Evolutionary conservation across 192 early-diverging fungal species (phyloP).

Genomic region (Jimgerdemannia lactiflua): DNA sequence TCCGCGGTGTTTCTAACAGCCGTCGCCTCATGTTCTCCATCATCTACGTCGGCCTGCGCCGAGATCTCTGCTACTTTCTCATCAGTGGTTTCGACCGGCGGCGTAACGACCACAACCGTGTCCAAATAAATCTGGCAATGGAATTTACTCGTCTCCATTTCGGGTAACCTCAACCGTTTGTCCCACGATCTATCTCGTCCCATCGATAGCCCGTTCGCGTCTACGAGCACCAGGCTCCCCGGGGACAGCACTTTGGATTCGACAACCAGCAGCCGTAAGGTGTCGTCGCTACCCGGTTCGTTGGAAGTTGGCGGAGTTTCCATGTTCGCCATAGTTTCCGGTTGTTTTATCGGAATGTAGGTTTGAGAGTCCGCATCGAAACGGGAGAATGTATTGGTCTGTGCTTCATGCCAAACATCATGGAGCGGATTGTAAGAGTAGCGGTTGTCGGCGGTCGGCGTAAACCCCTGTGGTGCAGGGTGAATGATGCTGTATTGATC

Average conservation of each 20-base stretch:
- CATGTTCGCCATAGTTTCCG: neutral
- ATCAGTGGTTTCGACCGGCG: neutral
- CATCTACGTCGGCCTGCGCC: constrained; percentile 4
- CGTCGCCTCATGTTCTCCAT: neutral
- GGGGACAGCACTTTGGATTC: constrained; percentile 40
- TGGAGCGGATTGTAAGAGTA: neutral
- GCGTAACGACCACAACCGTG: constrained; percentile 6
- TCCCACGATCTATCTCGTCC: constrained; percentile 57
- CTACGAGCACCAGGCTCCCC: constrained; percentile 50
- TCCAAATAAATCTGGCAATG: constrained; percentile 59
- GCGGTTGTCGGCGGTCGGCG: neutral
- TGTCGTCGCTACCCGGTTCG: constrained; percentile 38
- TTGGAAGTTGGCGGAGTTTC: neutral
- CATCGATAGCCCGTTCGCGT: constrained; percentile 49
- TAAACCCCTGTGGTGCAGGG: neutral
- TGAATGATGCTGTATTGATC: neutral
- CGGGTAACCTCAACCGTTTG: constrained; percentile 55
- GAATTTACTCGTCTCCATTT: constrained; percentile 62
- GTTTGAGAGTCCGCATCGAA: neutral
- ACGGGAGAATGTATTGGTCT: neutral
- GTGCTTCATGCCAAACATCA: neutral
- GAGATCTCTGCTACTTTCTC: constrained; percentile 34
- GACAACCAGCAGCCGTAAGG: constrained; percentile 56
- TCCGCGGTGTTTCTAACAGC: neutral
- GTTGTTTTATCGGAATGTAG: neutral